These are phyloP conservation scores for Psidium friedrichsthalianum DNA, from an alignment of 345 rosid species.

Conservation along the genomic window DNA sequence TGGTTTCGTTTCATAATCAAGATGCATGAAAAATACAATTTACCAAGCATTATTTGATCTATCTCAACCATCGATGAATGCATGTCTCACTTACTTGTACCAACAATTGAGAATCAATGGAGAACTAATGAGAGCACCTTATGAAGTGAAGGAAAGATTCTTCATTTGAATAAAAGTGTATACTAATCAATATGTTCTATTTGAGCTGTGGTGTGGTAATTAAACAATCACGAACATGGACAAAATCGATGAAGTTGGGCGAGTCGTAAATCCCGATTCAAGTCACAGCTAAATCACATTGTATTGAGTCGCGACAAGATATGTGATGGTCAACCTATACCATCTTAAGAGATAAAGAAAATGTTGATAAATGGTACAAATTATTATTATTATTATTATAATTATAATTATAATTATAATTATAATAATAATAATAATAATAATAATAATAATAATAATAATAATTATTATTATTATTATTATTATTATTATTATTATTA, in stretches of 20 bases:
- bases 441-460: too few species aligned
- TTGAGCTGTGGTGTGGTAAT: too few species aligned
- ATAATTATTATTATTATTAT: too few species aligned
- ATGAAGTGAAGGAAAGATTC: not conserved
- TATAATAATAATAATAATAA: too few species aligned
- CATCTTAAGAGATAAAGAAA: not conserved
- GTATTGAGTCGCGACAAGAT: too few species aligned
- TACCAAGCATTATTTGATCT: not conserved
- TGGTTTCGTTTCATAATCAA: not conserved
- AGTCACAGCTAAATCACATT: too few species aligned
- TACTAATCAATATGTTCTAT: too few species aligned
- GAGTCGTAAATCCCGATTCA: not conserved
- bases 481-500: too few species aligned
- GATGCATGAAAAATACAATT: not conserved
- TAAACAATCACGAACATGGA: not conserved
- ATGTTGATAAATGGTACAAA: not conserved
- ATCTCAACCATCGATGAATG: not conserved
- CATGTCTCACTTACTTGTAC: not conserved
- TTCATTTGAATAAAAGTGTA: too few species aligned
- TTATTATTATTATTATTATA: too few species aligned
- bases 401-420: too few species aligned
- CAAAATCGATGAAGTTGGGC: not conserved
- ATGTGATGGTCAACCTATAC: not conserved
- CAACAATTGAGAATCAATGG: not conserved
- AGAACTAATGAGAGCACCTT: not conserved